Evolutionary conservation across 352 stramenopile species (phyloP).

Genomic region (Hyaloperonospora arabidopsidis): DNA sequence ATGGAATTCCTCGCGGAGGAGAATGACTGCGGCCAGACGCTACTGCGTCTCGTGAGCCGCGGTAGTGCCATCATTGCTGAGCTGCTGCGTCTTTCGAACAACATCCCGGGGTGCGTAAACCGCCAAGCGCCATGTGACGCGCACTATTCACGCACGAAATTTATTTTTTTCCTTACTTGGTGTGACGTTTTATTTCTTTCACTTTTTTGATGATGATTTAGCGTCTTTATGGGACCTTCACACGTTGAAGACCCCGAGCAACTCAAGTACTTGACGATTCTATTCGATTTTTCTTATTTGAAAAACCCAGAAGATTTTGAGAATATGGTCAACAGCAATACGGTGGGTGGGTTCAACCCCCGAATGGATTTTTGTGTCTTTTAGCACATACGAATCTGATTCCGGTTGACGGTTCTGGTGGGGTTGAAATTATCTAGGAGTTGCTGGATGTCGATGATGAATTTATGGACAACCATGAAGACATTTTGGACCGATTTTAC

Average conservation of each 20-base stretch:
- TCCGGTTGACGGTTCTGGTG: conserved; percentile 3
- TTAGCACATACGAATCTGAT: conserved; percentile 1
- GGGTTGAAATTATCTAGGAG: conserved; percentile 31
- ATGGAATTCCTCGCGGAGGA: conserved; percentile 88
- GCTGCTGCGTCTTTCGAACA: conserved; percentile 87
- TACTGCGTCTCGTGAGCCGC: conserved; percentile 87
- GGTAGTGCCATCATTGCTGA: conserved; percentile 90
- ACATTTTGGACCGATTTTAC: conserved; percentile 85
- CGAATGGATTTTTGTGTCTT: not conserved
- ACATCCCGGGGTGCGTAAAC: conserved; percentile 69
- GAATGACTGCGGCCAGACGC: conserved; percentile 92
- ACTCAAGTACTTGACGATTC: conserved; percentile 87
- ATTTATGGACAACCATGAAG: conserved; percentile 86
- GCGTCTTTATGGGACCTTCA: conserved; percentile 78
- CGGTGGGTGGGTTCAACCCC: conserved; percentile 40
- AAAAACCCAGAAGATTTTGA: conserved; percentile 93
- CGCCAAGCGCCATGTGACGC: not conserved
- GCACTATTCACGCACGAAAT: too few species aligned
- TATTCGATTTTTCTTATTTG: conserved; percentile 94
- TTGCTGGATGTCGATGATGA: conserved; percentile 88
- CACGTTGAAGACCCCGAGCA: conserved; percentile 85
- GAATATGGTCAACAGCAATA: conserved; percentile 88
- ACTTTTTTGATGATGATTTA: conserved; percentile 16
- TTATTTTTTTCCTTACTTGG: too few species aligned
- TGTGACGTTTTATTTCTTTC: too few species aligned